Evolutionary conservation across 305 asterid genomes (phyloP).

Genomic region (Solanum hybrid): DNA sequence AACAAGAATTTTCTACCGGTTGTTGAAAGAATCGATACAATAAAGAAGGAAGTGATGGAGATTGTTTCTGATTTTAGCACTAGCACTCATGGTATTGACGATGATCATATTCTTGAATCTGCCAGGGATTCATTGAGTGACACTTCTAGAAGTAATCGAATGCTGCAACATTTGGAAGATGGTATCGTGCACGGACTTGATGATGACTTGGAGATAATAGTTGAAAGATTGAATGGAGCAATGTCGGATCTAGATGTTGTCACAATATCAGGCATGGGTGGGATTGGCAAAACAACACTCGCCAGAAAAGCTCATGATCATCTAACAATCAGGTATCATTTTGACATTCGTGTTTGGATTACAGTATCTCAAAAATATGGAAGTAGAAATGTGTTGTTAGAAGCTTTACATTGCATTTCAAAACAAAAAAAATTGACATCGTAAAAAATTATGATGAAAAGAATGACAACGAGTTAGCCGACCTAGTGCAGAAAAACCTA

Average conservation of each 20-base stretch:
- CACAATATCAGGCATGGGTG: conserved; percentile 1
- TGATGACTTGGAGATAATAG: background rate
- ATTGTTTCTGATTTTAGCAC: background rate
- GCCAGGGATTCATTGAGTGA: background rate
- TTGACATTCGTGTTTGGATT: background rate
- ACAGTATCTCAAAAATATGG: background rate
- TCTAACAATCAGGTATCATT: background rate
- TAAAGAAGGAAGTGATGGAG: background rate
- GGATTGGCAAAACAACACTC: conserved; percentile 6
- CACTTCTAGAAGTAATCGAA: background rate
- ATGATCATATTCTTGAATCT: background rate
- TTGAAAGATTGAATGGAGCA: background rate
- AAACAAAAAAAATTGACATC: background rate
- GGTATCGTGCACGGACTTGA: background rate
- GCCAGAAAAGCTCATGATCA: background rate
- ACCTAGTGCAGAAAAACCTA: background rate
- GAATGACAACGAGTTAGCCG: background rate
- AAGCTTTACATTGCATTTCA: background rate
- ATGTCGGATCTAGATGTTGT: background rate
- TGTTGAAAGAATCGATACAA: background rate
- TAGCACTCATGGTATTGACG: background rate
- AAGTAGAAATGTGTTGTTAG: background rate
- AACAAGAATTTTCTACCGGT: background rate
- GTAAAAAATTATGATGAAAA: background rate
- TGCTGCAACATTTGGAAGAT: background rate